Evolutionary conservation across 2,329 filamentous ascomycete species (phyloP).

Genomic region (Trichoderma sp.): DNA sequence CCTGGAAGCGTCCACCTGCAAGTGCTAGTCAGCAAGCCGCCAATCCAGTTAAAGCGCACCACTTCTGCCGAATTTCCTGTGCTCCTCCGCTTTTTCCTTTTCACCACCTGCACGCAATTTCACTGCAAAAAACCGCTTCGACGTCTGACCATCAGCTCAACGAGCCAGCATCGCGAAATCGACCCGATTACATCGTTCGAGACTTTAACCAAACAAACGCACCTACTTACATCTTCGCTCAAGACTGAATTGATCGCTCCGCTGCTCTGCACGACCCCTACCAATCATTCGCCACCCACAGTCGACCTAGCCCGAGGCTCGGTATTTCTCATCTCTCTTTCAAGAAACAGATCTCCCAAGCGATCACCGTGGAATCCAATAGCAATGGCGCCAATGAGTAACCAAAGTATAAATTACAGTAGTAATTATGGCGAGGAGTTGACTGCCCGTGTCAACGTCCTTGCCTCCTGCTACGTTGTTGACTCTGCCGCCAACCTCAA

Average conservation of each 20-base stretch:
- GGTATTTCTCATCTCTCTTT: constrained; percentile 1
- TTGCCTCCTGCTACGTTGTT: constrained; percentile 90
- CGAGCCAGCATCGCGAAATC: background rate
- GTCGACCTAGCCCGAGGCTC: constrained; percentile 22
- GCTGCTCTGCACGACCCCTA: background rate
- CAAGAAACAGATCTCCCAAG: background rate
- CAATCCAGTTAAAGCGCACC: background rate
- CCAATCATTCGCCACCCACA: constrained; percentile 12
- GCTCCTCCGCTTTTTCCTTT: background rate
- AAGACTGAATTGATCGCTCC: background rate
- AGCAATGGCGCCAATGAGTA: constrained; percentile 70
- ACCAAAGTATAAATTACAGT: constrained; percentile 67
- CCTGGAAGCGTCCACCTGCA: background rate
- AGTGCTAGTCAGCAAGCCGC: background rate
- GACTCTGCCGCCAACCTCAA: constrained; percentile 71
- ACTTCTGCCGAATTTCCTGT: background rate
- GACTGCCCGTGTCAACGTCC: constrained; percentile 69
- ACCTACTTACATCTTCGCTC: background rate
- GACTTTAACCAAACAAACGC: no score
- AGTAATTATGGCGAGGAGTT: constrained; percentile 75
- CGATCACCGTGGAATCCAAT: constrained; percentile 29
- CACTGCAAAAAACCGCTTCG: background rate
- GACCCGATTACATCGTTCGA: background rate
- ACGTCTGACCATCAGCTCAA: background rate
- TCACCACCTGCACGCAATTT: background rate